Conservation (phyloP, 192 early-diverging fungal species). For the Paraglomus brasilianum region DNA sequence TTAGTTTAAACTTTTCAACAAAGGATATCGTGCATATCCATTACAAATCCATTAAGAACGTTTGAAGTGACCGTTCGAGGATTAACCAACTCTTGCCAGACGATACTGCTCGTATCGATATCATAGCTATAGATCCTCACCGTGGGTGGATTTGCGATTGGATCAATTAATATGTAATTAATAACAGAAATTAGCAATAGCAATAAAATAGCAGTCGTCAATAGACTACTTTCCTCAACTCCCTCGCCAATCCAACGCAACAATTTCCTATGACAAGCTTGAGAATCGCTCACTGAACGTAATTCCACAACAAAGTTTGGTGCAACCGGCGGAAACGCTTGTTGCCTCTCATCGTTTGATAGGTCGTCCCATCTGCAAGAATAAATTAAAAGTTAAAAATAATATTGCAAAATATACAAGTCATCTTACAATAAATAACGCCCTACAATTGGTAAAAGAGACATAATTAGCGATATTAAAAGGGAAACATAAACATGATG, state of each 20-base stretch:
- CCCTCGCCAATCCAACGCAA: neutral
- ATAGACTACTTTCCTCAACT: neutral
- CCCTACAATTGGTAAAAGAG: conserved; percentile 1
- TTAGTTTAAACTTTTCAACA: conserved; percentile 7
- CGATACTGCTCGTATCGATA: neutral
- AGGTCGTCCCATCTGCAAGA: neutral
- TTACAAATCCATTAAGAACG: conserved; percentile 13
- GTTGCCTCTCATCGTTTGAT: neutral
- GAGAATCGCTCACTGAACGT: conserved; percentile 1
- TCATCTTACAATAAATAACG: no score
- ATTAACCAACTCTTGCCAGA: conserved; percentile 9
- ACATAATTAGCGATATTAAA: conserved; percentile 10
- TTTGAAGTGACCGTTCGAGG: conserved; percentile 9
- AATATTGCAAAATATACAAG: no score
- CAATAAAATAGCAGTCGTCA: neutral
- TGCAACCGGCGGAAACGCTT: neutral
- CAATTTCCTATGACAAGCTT: neutral
- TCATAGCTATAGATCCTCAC: neutral
- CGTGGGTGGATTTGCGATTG: conserved; percentile 1
- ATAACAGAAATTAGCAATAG: neutral
- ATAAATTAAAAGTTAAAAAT: neutral
- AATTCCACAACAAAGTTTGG: conserved; percentile 3
- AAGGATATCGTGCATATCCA: conserved; percentile 18
- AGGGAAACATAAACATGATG: neutral
- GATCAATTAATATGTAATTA: conserved; percentile 6